Evolutionary conservation across 2,329 filamentous ascomycete genomes (phyloP).

Genomic region (Epichloe hybrida): DNA sequence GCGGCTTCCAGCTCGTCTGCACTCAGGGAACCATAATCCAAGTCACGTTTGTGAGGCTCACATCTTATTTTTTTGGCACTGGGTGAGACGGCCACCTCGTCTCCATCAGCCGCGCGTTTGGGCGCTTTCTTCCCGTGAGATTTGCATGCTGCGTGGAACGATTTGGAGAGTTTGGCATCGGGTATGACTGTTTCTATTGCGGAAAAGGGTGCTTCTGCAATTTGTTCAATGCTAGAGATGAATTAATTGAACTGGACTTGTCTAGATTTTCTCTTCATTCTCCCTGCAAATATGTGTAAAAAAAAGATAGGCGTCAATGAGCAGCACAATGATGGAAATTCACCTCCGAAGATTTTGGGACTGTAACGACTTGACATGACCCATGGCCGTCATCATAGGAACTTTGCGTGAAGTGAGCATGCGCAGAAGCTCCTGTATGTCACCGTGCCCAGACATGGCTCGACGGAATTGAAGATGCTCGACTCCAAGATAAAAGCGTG

Average conservation of each 20-base stretch:
- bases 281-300: too few relatives aligned
- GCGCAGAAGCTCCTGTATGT: constrained; percentile 47
- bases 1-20: constrained; percentile 50
- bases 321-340: background rate
- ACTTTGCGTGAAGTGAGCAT: constrained; percentile 45
- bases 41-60: constrained; percentile 20
- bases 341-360: constrained; percentile 42
- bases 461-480: background rate
- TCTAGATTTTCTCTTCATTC: background rate
- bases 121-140: constrained; percentile 29
- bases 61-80: constrained; percentile 19
- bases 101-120: constrained; percentile 16
- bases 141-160: constrained; percentile 41
- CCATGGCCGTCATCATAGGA: constrained; percentile 45
- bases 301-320: too few relatives aligned
- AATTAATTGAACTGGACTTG: background rate
- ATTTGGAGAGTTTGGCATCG: constrained; percentile 35
- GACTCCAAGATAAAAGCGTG: background rate
- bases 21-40: constrained; percentile 27
- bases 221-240: constrained; percentile 35
- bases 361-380: constrained; percentile 44
- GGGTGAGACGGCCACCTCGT: constrained; percentile 7
- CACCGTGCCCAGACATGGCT: constrained; percentile 41
- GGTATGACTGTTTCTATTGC: constrained; percentile 32
- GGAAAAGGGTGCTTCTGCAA: constrained; percentile 33